Conservation (phyloP, 257 asterid genomes). For the Rehmannia glutinosa region DNA sequence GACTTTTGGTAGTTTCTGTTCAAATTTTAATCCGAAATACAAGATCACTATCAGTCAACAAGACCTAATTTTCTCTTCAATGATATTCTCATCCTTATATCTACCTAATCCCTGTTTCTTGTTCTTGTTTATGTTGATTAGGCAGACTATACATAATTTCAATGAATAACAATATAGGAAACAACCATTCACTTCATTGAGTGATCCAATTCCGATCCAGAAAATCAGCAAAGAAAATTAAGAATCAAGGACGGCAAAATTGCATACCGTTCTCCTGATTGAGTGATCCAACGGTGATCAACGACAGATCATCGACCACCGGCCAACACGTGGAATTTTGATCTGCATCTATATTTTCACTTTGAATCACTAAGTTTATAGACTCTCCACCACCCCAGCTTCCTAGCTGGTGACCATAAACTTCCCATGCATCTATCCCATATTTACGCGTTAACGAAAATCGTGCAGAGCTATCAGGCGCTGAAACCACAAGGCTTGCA, state of each 20-base stretch:
- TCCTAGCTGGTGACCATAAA: constrained; percentile 47
- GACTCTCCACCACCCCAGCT: constrained; percentile 48
- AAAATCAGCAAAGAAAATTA: neutral
- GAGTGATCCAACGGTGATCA: constrained; percentile 26
- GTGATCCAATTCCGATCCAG: too few species aligned
- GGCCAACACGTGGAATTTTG: constrained; percentile 62
- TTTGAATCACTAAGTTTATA: constrained; percentile 42
- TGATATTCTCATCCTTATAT: too few species aligned
- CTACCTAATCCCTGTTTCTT: too few species aligned
- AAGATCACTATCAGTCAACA: neutral
- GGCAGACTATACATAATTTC: too few species aligned
- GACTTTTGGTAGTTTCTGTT: too few species aligned
- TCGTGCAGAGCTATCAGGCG: constrained; percentile 45
- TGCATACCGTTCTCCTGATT: constrained; percentile 25
- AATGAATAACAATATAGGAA: too few species aligned
- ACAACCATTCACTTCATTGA: too few species aligned
- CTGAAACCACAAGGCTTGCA: constrained; percentile 55
- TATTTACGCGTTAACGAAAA: constrained; percentile 29
- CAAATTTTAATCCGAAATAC: too few species aligned
- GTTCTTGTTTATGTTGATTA: too few species aligned
- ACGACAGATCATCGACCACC: constrained; percentile 34
- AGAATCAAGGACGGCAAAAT: neutral
- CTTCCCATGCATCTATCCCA: constrained; percentile 41
- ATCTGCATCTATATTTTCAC: constrained; percentile 37
- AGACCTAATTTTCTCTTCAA: too few species aligned